These are phyloP conservation scores for Meyerozyma guilliermondii DNA, from an alignment of 1,139 yeast species.

Conservation along the genomic window DNA sequence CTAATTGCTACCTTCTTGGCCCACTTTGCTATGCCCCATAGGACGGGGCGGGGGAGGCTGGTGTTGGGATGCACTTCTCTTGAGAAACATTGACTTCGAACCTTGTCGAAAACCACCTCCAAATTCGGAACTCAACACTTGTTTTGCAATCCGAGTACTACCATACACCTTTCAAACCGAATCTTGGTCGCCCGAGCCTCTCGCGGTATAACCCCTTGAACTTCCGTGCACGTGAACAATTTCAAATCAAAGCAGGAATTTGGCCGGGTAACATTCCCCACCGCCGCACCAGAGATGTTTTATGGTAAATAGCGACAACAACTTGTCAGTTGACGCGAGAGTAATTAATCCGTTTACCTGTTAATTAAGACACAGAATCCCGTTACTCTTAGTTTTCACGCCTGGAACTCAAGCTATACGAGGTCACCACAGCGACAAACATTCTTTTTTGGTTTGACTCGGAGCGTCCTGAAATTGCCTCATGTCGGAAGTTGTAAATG, in stretches of 20 bases:
- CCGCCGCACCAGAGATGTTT: conserved; percentile 2
- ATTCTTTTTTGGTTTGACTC: not conserved
- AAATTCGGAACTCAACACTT: no score
- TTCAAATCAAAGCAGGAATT: not conserved
- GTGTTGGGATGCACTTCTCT: not conserved
- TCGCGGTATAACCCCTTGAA: no score
- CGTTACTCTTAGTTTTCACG: not conserved
- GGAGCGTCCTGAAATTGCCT: not conserved
- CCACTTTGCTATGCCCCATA: not conserved
- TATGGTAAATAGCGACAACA: conserved; percentile 2
- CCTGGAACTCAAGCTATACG: no score
- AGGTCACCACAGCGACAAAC: not conserved
- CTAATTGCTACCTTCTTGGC: not conserved
- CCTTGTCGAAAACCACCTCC: no score
- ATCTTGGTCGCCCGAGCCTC: no score
- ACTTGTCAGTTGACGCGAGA: not conserved
- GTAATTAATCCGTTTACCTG: not conserved
- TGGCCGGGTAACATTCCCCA: conserved; percentile 1
- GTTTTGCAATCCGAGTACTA: no score
- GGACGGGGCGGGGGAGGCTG: not conserved
- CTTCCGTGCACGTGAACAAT: not conserved
- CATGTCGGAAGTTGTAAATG: conserved; percentile 1
- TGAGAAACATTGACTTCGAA: no score
- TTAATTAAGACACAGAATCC: not conserved
- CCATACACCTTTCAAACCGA: no score